A percentile compares a stretch with the other conserved stretches of the same genome.
These are phyloP conservation scores for Arthrobotrys megalospora DNA, from an alignment of 2,329 filamentous ascomycete genomes.

Conservation along the genomic window DNA sequence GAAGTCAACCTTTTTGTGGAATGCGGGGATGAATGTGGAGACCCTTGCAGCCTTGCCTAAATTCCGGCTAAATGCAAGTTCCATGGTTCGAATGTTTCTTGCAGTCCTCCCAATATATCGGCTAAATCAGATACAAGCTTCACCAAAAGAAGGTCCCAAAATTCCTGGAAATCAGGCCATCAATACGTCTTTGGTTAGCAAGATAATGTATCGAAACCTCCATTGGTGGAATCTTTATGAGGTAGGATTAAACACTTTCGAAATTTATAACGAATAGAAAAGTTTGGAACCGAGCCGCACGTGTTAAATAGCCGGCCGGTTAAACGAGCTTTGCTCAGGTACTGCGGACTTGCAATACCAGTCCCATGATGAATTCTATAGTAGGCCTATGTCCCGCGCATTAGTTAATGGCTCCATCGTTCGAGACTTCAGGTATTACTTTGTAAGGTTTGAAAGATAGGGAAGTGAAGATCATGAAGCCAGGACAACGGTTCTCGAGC, in stretches of 20 bases:
- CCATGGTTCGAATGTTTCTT: constrained; percentile 23
- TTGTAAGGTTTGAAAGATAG: too few species aligned
- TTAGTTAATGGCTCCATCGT: too few species aligned
- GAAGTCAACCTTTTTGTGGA: neutral
- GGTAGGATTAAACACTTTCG: neutral
- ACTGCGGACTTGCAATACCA: too few species aligned
- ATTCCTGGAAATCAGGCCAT: constrained; percentile 16
- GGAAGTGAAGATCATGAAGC: too few species aligned
- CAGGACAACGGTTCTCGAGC: too few species aligned
- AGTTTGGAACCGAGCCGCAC: constrained; percentile 35
- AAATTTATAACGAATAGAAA: neutral
- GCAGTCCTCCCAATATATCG: constrained; percentile 12
- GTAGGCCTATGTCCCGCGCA: too few species aligned
- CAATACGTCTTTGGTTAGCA: neutral
- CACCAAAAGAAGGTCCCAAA: neutral
- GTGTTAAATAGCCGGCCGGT: constrained; percentile 19
- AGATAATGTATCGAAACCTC: neutral
- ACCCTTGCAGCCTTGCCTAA: constrained; percentile 9
- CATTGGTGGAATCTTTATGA: constrained; percentile 46
- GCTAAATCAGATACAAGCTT: constrained; percentile 29
- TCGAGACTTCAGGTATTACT: too few species aligned
- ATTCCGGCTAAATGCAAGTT: constrained; percentile 47
- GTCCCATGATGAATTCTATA: too few species aligned
- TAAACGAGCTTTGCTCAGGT: neutral
- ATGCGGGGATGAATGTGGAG: constrained; percentile 41